Base-by-base conservation (phyloP, 108 stramenopile species). In the Nitzschia sp. region DNA sequence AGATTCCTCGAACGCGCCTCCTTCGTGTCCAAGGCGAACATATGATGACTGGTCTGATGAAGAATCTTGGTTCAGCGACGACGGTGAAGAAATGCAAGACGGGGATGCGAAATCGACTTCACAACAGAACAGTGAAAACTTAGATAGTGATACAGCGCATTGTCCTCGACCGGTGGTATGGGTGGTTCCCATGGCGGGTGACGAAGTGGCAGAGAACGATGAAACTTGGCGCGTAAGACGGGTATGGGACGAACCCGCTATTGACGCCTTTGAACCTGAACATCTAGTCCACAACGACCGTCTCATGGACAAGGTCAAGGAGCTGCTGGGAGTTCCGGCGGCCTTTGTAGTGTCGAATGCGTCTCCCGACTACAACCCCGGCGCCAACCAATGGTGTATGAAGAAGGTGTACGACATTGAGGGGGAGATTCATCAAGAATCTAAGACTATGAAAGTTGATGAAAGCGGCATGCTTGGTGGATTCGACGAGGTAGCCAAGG, bases 401-500 rank as follows among this genome's bases (percentile, higher is more conserved):
- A 63, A 63, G 61, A 45, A 36, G 34, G 38, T 63, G 3, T 63
- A 63, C 45, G 61, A 63, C 21, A 46, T 45, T 9, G 38, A 63
- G 46, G 61, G 61, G 4, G 45, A 46, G 15, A 63, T 63, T 24
- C 42, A 63, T 13, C 42, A 21, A 27, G 38, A 11, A 15, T 26
- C 26, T 3, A 9, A 46, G 21, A 46, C 34, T 3, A 13, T 46
- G 18, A 63, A 31, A 32, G 34, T 46, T 17, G 21, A 46, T 21
- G 61, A 63, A 63, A 32, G 21, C 3, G 21, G 61, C 27, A 28
- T 58, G 3, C 29, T n/a, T 2, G 3, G 11, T 11, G 29, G 13
- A 6, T 33, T 58, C 13, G 26, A 3, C 15, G 30, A 58, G 57
- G 57, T 58, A 29, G 57, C 28, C 27, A 2, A 3, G 27, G 13